Evolutionary conservation across 768 basidiomycete species (phyloP), one percentile per base, ranked within the genome.

Genomic region (Macrolepiota fuliginosa): DNA sequence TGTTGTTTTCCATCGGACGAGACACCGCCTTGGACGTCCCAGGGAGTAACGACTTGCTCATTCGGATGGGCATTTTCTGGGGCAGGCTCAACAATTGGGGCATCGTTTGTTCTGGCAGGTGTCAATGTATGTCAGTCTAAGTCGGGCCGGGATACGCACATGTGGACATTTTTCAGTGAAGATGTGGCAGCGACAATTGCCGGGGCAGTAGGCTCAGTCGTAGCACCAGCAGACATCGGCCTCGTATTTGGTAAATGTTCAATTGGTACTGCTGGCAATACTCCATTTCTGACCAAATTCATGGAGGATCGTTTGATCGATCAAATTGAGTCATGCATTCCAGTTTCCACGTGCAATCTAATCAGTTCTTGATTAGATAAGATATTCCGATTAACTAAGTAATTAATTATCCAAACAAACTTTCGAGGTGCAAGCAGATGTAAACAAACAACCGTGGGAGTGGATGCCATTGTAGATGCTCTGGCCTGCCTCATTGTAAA

Each of bases 1-100:
- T 88, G 88, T 77, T 97, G 89, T 69, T 91, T 89, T 58, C 97
- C 97, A 68, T 97, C 94, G 22, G 77, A 82, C 4, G 91, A 85
- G 10, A 97, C 89, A 29, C 87, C 89, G 55, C 96, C 97, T 67
- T 96, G 90, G 6, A 98, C 97, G 66, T 98, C 94, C 92, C 97
- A 99, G 15, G 97, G 97, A 0, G 97, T 98, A 49, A 99, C 89
- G 56, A 94, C 81, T 73, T 98, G 96, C 53, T 79, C 81, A 55
- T 80, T 75, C 24, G 68, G 42, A 7, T 56, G 46, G 19, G 47
- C 17, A n/a, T 50, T 65, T 52, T 63, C 61, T 11, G 65, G 36
- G 47, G 62, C 40, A 51, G 61, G 51, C 17, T 63, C 54, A 53
- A 54, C 39, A 13, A 32, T 22, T 17, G 47, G 57, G 9, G 4